These are phyloP conservation scores for Talaromyces proteolyticus DNA, from an alignment of 495 filamentous ascomycete species.

Conservation along the genomic window DNA sequence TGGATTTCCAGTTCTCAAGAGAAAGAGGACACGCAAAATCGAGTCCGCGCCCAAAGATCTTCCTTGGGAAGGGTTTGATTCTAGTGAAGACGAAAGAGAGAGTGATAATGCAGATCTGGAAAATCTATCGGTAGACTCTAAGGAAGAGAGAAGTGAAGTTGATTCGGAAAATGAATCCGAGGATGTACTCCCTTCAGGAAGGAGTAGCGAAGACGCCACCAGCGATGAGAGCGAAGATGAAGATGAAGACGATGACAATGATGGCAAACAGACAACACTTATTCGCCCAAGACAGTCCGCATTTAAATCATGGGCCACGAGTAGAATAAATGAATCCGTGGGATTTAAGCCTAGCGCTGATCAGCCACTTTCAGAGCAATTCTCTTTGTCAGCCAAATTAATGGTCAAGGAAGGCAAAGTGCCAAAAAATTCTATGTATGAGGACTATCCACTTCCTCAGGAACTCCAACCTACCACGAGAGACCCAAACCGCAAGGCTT, in stretches of 20 bases:
- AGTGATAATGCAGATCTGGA: slow-evolving; percentile 9
- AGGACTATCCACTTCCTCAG: slow-evolving; percentile 70
- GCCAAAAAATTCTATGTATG: slow-evolving; percentile 40
- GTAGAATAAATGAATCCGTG: slow-evolving; percentile 72
- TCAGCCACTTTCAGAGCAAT: slow-evolving; percentile 16
- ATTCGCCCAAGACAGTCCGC: slow-evolving; percentile 51
- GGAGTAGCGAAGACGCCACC: neutral
- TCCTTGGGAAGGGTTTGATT: slow-evolving; percentile 58
- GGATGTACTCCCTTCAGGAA: slow-evolving; percentile 6
- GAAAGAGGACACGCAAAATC: slow-evolving; percentile 33
- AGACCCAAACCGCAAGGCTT: slow-evolving; percentile 64
- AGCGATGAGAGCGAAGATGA: slow-evolving; percentile 20
- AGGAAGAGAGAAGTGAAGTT: slow-evolving; percentile 9
- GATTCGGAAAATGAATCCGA: slow-evolving; percentile 16
- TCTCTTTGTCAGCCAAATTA: slow-evolving; percentile 11
- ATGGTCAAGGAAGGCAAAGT: slow-evolving; percentile 15
- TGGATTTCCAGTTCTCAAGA: slow-evolving; percentile 72
- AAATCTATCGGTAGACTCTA: neutral
- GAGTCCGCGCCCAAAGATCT: slow-evolving; percentile 33
- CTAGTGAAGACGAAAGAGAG: slow-evolving; percentile 15
- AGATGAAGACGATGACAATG: slow-evolving; percentile 20
- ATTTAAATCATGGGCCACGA: slow-evolving; percentile 93
- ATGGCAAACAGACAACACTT: slow-evolving; percentile 29
- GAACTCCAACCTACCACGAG: slow-evolving; percentile 60
- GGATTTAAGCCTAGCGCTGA: slow-evolving; percentile 50